Conservation (phyloP, 495 filamentous ascomycete genomes). For the Apiosordaria backusii region DNA sequence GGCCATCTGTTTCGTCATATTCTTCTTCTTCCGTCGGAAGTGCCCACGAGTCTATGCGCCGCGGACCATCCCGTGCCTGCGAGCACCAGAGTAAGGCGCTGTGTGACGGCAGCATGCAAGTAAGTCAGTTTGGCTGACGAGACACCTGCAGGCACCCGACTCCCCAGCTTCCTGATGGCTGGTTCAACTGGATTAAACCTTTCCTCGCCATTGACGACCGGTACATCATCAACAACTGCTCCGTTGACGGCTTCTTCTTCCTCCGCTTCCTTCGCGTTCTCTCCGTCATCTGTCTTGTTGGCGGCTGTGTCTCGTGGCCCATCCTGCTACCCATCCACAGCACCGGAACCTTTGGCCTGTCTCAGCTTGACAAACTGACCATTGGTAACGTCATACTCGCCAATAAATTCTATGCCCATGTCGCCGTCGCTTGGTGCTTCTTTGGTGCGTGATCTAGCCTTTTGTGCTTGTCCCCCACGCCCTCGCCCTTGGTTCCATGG, state of each 20-base stretch:
- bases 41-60: slow-evolving; percentile 36
- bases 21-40: slow-evolving; percentile 29
- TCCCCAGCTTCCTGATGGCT: slow-evolving; percentile 61
- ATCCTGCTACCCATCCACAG: slow-evolving; percentile 75
- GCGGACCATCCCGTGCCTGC: slow-evolving; percentile 25
- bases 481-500: not conserved
- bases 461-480: not conserved
- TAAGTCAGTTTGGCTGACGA: slow-evolving; percentile 7
- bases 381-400: slow-evolving; percentile 62
- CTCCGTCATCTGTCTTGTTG: slow-evolving; percentile 67
- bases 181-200: slow-evolving; percentile 61
- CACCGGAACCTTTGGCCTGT: slow-evolving; percentile 60
- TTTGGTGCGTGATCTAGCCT: slow-evolving; percentile 48
- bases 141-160: slow-evolving; percentile 56
- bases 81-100: slow-evolving; percentile 27
- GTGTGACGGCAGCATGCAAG: not conserved
- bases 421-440: slow-evolving; percentile 58
- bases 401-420: slow-evolving; percentile 60
- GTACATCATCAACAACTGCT: slow-evolving; percentile 61
- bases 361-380: slow-evolving; percentile 58
- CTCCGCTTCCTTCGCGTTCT: slow-evolving; percentile 74
- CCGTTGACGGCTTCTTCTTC: slow-evolving; percentile 72
- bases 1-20: slow-evolving; percentile 32
- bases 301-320: slow-evolving; percentile 69
- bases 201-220: slow-evolving; percentile 60